These are phyloP conservation scores for Xylaria sp. DNA, from an alignment of 2,329 filamentous ascomycete genomes.

Conservation along the genomic window DNA sequence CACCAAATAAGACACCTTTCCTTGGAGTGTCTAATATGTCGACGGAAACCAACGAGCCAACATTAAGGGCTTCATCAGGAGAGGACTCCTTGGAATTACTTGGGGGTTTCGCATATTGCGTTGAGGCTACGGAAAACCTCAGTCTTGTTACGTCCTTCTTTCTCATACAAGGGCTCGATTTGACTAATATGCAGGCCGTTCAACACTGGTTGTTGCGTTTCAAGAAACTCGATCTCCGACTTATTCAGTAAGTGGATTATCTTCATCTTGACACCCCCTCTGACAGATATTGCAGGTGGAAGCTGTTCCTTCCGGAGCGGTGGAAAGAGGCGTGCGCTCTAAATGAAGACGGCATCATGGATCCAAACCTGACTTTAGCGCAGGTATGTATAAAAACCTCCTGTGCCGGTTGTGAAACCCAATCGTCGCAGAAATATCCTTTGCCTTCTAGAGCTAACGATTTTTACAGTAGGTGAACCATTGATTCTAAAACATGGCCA, in stretches of 20 bases:
- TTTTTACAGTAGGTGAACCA: too few species aligned
- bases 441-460: too few species aligned
- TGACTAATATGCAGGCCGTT: conserved; percentile 47
- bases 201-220: conserved; percentile 52
- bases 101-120: conserved; percentile 53
- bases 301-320: conserved; percentile 38
- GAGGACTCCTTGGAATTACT: conserved; percentile 47
- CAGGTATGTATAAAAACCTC: too few species aligned
- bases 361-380: conserved; percentile 56
- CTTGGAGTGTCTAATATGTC: conserved; percentile 54
- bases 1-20: conserved; percentile 46
- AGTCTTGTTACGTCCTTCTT: conserved; percentile 53
- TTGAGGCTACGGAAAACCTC: conserved; percentile 54
- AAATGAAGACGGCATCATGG: conserved; percentile 45
- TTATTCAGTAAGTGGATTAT: conserved; percentile 43
- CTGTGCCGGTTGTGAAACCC: too few species aligned
- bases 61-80: conserved; percentile 11
- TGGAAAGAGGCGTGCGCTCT: conserved; percentile 46
- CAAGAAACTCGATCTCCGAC: conserved; percentile 53
- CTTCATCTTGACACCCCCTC: background rate
- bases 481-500: too few species aligned
- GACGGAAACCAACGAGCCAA: conserved; percentile 46
- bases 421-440: too few species aligned
- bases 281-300: conserved; percentile 32
- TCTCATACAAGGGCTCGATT: conserved; percentile 50